phyloP scores from a whole-genome alignment of 257 asterid species.

The Penstemon eatonii region DNA sequence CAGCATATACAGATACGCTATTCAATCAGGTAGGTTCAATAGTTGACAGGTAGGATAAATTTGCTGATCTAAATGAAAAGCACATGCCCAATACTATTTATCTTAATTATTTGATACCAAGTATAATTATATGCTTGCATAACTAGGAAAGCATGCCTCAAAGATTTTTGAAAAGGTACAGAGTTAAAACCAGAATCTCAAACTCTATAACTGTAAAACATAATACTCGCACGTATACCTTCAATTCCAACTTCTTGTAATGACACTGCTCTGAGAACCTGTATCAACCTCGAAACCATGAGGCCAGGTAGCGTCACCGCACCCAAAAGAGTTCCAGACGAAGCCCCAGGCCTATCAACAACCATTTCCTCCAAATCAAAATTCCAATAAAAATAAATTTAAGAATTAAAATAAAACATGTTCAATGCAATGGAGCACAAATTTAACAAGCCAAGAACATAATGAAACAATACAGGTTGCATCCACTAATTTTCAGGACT shows the following conservation, averaged over 20 bases:
- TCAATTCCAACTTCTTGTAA: slow-evolving; percentile 42
- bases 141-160: background rate
- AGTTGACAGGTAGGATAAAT: background rate
- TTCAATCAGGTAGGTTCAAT: background rate
- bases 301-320: slow-evolving; percentile 85
- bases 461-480: too few relatives aligned
- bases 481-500: too few relatives aligned
- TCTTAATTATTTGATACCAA: background rate
- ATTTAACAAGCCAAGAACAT: too few relatives aligned
- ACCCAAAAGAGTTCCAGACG: slow-evolving; percentile 86
- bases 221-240: slow-evolving; percentile 38
- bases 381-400: too few relatives aligned
- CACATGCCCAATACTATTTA: background rate
- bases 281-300: slow-evolving; percentile 74
- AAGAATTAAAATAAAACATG: too few relatives aligned
- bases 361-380: too few relatives aligned
- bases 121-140: too few relatives aligned
- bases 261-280: slow-evolving; percentile 53
- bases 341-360: slow-evolving; percentile 69
- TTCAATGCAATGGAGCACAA: too few relatives aligned
- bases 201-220: background rate
- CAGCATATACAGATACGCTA: background rate
- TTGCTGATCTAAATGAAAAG: too few relatives aligned
- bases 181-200: background rate
- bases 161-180: background rate